Evolutionary conservation across 1,284 basidiomycete genomes (phyloP).

Genomic region (Ganoderma sinense): DNA sequence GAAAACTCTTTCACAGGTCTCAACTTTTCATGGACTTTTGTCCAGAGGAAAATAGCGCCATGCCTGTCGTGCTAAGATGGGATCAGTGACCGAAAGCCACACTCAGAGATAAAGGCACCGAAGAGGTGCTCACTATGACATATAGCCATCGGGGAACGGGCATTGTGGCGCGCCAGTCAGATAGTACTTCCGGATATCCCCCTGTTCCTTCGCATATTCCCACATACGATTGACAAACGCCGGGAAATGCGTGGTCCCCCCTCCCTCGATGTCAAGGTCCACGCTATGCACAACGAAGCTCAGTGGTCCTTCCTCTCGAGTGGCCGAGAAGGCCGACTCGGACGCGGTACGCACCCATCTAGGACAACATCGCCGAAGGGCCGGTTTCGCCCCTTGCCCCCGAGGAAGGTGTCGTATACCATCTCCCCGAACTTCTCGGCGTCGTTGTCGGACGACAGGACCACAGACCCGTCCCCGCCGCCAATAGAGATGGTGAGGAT

Average conservation of each 20-base stretch:
- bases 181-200: conserved; percentile 66
- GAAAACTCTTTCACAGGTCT: no score
- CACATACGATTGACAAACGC: conserved; percentile 63
- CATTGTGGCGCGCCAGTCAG: conserved; percentile 75
- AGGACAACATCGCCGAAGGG: conserved; percentile 71
- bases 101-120: background rate
- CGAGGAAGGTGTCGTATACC: conserved; percentile 73
- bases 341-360: conserved; percentile 65
- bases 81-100: background rate
- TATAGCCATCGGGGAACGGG: conserved; percentile 65
- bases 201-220: conserved; percentile 45
- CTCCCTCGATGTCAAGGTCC: conserved; percentile 74
- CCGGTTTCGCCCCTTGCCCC: conserved; percentile 58
- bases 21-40: no score
- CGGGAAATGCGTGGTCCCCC: conserved; percentile 52
- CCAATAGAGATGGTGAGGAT: conserved; percentile 70
- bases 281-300: conserved; percentile 40
- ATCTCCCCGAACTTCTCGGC: conserved; percentile 60
- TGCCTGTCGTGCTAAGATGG: no score
- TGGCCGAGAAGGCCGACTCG: no score
- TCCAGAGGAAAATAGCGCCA: no score
- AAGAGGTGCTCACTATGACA: conserved; percentile 45
- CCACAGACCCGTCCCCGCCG: conserved; percentile 60
- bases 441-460: conserved; percentile 59
- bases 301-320: background rate